Evolutionary conservation across 164 flowering plant genomes (phyloP).

Genomic region (Macadamia integrifolia): DNA sequence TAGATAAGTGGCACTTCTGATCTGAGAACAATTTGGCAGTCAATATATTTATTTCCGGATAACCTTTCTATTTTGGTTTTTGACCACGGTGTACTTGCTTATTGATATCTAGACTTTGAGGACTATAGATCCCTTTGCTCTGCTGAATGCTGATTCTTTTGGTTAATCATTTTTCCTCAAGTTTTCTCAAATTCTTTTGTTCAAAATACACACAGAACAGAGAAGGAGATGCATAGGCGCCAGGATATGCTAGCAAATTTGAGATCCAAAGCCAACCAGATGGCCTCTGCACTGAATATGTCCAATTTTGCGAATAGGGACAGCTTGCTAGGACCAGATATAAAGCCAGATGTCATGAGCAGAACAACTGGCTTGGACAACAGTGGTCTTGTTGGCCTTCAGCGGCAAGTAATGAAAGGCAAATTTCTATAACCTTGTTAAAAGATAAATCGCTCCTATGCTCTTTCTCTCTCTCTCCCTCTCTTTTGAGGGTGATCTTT

Average conservation of each 20-base stretch:
- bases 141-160: too few species aligned
- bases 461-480: background rate
- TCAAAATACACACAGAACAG: slow-evolving; percentile 42
- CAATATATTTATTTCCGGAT: too few species aligned
- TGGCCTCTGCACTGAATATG: slow-evolving; percentile 79
- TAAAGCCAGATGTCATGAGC: slow-evolving; percentile 49
- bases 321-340: slow-evolving; percentile 78
- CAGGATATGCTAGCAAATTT: slow-evolving; percentile 73
- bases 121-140: too few species aligned
- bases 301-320: slow-evolving; percentile 78
- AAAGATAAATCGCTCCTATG: too few species aligned
- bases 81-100: too few species aligned
- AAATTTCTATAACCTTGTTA: slow-evolving; percentile 13
- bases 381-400: slow-evolving; percentile 73
- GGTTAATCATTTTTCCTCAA: background rate
- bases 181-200: slow-evolving; percentile 1
- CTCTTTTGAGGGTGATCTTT: background rate
- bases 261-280: slow-evolving; percentile 71
- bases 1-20: too few species aligned
- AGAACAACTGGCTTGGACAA: slow-evolving; percentile 72
- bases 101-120: too few species aligned
- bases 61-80: too few species aligned
- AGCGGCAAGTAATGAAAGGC: slow-evolving; percentile 86
- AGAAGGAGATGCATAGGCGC: slow-evolving; percentile 86
- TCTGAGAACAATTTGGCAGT: too few species aligned